Conservation (phyloP, 2,329 filamentous ascomycete species). For the Penicillium polonicum region DNA sequence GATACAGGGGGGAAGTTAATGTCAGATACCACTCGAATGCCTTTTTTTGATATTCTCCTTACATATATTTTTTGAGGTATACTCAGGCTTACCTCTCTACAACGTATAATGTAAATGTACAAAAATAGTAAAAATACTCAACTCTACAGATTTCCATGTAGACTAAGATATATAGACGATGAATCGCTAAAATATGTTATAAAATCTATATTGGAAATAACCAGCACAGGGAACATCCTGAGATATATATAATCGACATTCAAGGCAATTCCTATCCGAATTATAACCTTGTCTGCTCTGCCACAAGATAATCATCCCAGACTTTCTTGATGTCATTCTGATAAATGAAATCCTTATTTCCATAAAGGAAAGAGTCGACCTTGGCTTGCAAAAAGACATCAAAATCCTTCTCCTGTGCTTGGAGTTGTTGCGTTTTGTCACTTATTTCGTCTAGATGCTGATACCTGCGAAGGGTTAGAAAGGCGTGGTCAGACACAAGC, state of each 20-base stretch:
- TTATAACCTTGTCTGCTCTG: background rate
- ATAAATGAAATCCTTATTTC: constrained; percentile 44
- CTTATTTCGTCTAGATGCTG: constrained; percentile 13
- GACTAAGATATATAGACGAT: too few species aligned
- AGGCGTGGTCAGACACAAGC: background rate
- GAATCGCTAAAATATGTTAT: constrained; percentile 4
- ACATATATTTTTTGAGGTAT: too few species aligned
- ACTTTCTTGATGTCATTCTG: constrained; percentile 43
- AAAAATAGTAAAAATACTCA: too few species aligned
- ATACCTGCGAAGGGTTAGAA: constrained; percentile 9
- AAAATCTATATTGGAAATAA: background rate
- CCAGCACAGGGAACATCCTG: background rate
- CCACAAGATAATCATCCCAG: constrained; percentile 27
- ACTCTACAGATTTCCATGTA: too few species aligned
- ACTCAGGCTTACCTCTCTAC: too few species aligned
- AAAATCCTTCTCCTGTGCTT: constrained; percentile 23
- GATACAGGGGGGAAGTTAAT: constrained; percentile 42
- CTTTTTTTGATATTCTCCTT: too few species aligned
- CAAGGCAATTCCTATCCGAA: background rate
- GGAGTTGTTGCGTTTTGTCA: constrained; percentile 18
- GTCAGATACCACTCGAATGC: background rate
- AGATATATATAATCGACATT: background rate
- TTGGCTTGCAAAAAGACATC: constrained; percentile 32
- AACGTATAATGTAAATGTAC: too few species aligned
- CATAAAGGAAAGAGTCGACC: constrained; percentile 33